These are phyloP conservation scores for Ephemerocybe angulata DNA, from an alignment of 768 basidiomycete species.

Conservation along the genomic window DNA sequence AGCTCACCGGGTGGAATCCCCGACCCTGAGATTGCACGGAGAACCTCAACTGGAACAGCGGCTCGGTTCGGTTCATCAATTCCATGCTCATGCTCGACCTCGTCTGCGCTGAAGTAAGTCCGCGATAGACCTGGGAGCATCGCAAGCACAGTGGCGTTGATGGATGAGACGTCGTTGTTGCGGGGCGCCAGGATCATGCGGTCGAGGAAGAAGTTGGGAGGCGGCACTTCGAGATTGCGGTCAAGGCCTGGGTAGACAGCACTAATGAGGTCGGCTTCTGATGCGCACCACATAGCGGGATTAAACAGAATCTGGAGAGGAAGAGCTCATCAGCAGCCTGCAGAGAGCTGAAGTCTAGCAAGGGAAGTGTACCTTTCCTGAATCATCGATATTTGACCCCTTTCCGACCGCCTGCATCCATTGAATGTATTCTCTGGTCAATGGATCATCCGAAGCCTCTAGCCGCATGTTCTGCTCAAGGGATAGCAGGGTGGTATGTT, in stretches of 20 bases:
- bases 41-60: constrained; percentile 27
- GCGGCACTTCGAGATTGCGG: constrained; percentile 17
- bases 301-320: background rate
- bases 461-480: background rate
- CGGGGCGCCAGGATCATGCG: constrained; percentile 29
- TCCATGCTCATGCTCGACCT: constrained; percentile 19
- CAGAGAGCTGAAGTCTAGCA: background rate
- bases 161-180: constrained; percentile 1
- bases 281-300: constrained; percentile 22
- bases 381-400: constrained; percentile 5
- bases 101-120: constrained; percentile 23
- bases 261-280: constrained; percentile 20
- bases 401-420: background rate
- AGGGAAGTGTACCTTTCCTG: constrained; percentile 22
- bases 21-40: constrained; percentile 27
- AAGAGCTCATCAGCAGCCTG: background rate
- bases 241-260: constrained; percentile 23
- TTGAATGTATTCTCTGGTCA: too few species aligned
- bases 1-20: constrained; percentile 34
- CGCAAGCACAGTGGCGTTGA: background rate
- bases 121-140: constrained; percentile 4
- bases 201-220: constrained; percentile 19
- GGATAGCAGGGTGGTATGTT: background rate
- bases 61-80: constrained; percentile 9
- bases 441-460: too few species aligned